Conservation (phyloP, 345 rosid genomes). For the Lepidium sativum region DNA sequence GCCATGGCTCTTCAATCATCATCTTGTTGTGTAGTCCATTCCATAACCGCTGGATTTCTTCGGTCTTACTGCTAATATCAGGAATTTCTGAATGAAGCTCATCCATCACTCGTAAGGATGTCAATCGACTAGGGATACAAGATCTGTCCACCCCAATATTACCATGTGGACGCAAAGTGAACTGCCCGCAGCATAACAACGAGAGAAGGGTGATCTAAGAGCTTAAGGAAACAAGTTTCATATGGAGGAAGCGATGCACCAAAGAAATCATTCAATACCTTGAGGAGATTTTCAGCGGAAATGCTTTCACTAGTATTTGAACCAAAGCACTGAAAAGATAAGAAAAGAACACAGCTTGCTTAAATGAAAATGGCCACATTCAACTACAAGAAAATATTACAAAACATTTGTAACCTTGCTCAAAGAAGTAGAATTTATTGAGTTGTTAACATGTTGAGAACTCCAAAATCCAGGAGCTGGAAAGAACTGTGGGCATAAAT, state of each 20-base stretch:
- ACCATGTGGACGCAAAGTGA: slow-evolving; percentile 87
- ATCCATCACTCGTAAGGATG: slow-evolving; percentile 43
- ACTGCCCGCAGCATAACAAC: slow-evolving; percentile 39
- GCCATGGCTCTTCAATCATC: slow-evolving; percentile 79
- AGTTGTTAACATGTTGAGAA: slow-evolving; percentile 28
- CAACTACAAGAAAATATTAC: not conserved
- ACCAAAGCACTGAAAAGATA: slow-evolving; percentile 36
- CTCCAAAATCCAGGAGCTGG: slow-evolving; percentile 87
- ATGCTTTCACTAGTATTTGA: slow-evolving; percentile 32
- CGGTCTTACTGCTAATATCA: slow-evolving; percentile 55
- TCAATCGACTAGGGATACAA: slow-evolving; percentile 43
- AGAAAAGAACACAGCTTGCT: slow-evolving; percentile 14
- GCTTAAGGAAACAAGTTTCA: not conserved
- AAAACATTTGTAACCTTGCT: slow-evolving; percentile 46
- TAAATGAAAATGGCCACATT: not conserved
- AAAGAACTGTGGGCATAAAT: slow-evolving; percentile 94
- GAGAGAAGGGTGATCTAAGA: slow-evolving; percentile 8
- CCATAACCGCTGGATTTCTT: slow-evolving; percentile 51
- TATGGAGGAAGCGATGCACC: not conserved
- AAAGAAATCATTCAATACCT: slow-evolving; percentile 41
- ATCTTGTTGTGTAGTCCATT: slow-evolving; percentile 28
- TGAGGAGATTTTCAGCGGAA: slow-evolving; percentile 90
- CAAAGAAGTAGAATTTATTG: slow-evolving; percentile 16
- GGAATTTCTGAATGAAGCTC: slow-evolving; percentile 72
- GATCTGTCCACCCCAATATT: slow-evolving; percentile 86